These are phyloP conservation scores for Colletotrichum cereale DNA, from an alignment of 2,329 filamentous ascomycete genomes.

Conservation along the genomic window DNA sequence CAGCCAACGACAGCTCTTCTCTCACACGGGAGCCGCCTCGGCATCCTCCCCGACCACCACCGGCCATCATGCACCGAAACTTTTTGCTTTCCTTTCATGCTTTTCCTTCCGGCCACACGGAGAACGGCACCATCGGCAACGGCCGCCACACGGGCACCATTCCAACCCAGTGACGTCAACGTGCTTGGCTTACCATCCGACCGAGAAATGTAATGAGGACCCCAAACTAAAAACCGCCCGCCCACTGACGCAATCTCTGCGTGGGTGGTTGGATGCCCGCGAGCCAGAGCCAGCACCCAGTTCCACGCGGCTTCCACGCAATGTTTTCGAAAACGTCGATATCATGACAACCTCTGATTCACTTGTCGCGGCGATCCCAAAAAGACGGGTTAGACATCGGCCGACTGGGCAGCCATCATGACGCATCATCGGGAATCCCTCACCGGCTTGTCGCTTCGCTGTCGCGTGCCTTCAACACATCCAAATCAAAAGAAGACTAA, in stretches of 20 bases:
- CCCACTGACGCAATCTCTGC: slow-evolving; percentile 30
- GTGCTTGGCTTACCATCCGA: slow-evolving; percentile 17
- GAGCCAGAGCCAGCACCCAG: slow-evolving; percentile 4
- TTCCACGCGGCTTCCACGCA: slow-evolving; percentile 26
- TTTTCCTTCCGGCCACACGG: slow-evolving; percentile 6
- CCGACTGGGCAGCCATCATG: slow-evolving; percentile 29
- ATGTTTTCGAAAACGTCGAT: slow-evolving; percentile 26
- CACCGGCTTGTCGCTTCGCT: not conserved
- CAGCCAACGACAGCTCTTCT: not conserved
- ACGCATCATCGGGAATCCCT: slow-evolving; percentile 32
- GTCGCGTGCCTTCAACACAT: not conserved
- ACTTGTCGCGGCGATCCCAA: not conserved
- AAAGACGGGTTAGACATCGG: not conserved
- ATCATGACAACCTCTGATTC: not conserved
- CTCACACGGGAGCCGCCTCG: not conserved
- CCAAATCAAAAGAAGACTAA: not conserved
- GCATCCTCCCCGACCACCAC: slow-evolving; percentile 14
- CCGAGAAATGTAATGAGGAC: not conserved
- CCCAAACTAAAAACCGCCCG: not conserved
- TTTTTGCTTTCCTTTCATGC: not conserved
- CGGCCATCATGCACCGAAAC: slow-evolving; percentile 13
- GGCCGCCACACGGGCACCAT: slow-evolving; percentile 24
- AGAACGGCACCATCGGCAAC: slow-evolving; percentile 21
- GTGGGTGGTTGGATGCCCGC: not conserved
- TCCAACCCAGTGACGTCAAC: slow-evolving; percentile 32